Percentiles rank a stretch among this genome's conserved stretches.
Evolutionary conservation across 805 yeast genomes (phyloP).

Genomic region (Candida sanyiensis): DNA sequence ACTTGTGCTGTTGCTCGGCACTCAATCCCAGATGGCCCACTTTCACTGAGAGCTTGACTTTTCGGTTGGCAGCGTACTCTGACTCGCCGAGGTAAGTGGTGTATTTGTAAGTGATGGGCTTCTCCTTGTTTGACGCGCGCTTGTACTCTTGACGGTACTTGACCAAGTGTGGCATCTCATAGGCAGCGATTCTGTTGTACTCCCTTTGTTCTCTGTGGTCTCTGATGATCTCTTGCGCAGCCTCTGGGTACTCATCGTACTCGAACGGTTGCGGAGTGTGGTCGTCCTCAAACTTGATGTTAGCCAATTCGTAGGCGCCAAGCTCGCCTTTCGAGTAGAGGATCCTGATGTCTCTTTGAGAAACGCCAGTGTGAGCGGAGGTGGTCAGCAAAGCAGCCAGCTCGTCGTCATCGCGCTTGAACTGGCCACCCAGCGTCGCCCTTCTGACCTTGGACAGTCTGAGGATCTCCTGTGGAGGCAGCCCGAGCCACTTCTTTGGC

Average conservation of each 20-base stretch:
- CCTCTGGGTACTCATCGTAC: conserved; percentile 60
- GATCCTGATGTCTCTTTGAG: conserved; percentile 28
- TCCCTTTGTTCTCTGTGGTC: conserved; percentile 72
- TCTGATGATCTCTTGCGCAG: conserved; percentile 65
- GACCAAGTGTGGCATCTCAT: conserved; percentile 81
- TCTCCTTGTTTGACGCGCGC: conserved; percentile 34
- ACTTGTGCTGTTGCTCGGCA: conserved; percentile 57
- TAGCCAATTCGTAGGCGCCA: conserved; percentile 35
- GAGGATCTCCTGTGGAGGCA: conserved; percentile 58
- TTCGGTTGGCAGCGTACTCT: conserved; percentile 49
- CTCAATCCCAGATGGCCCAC: conserved; percentile 49
- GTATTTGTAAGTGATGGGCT: conserved; percentile 63
- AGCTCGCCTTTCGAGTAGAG: conserved; percentile 38
- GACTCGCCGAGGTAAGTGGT: conserved; percentile 69
- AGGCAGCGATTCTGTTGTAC: conserved; percentile 79
- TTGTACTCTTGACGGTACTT: conserved; percentile 67
- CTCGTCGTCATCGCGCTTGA: conserved; percentile 46
- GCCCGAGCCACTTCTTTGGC: conserved; percentile 67
- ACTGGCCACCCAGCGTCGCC: conserved; percentile 44
- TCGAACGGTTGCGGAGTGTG: conserved; percentile 39
- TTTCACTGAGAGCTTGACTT: conserved; percentile 55
- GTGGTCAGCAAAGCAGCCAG: conserved; percentile 51
- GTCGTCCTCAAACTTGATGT: conserved; percentile 30
- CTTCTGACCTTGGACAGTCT: conserved; percentile 57
- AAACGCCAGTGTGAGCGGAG: conserved; percentile 36